A percentile compares a stretch with the other conserved stretches of the same genome.
Evolutionary conservation across 495 filamentous ascomycete species (phyloP).

Genomic region (Xylaria nigripes): DNA sequence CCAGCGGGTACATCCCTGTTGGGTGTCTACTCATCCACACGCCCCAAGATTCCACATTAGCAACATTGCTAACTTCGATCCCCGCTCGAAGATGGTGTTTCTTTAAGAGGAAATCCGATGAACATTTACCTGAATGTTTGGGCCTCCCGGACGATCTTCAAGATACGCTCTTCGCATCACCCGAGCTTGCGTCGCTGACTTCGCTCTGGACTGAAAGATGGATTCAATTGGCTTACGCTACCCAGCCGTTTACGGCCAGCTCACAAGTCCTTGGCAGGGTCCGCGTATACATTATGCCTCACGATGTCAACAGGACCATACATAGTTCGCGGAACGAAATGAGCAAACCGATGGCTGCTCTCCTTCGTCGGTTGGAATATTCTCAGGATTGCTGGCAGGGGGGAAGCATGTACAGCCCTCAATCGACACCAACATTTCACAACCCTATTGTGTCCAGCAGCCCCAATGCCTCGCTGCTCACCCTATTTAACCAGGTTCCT

Average conservation of each 20-base stretch:
- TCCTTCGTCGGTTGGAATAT: constrained; percentile 52
- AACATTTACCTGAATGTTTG: background rate
- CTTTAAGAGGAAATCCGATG: constrained; percentile 10
- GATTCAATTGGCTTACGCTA: constrained; percentile 36
- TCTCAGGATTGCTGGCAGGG: constrained; percentile 52
- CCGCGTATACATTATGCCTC: constrained; percentile 59
- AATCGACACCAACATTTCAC: background rate
- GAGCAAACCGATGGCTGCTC: constrained; percentile 33
- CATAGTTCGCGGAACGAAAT: constrained; percentile 35
- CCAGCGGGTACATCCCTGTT: constrained; percentile 27
- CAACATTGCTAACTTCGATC: background rate
- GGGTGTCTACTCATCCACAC: constrained; percentile 28
- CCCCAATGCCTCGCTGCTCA: constrained; percentile 59
- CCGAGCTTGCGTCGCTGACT: constrained; percentile 18
- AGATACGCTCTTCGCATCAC: constrained; percentile 21
- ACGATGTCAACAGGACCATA: constrained; percentile 49
- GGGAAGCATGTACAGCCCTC: background rate
- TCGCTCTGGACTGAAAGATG: constrained; percentile 28
- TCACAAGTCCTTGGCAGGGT: constrained; percentile 27
- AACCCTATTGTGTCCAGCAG: background rate
- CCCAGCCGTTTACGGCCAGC: background rate
- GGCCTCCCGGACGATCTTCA: constrained; percentile 24
- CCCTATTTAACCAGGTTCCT: constrained; percentile 78
- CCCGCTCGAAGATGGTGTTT: constrained; percentile 7
- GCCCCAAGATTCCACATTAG: background rate